Evolutionary conservation across 106 monocot genomes (phyloP), one percentile per base, ranked within the genome.

Genomic region (Triglochin maritima): DNA sequence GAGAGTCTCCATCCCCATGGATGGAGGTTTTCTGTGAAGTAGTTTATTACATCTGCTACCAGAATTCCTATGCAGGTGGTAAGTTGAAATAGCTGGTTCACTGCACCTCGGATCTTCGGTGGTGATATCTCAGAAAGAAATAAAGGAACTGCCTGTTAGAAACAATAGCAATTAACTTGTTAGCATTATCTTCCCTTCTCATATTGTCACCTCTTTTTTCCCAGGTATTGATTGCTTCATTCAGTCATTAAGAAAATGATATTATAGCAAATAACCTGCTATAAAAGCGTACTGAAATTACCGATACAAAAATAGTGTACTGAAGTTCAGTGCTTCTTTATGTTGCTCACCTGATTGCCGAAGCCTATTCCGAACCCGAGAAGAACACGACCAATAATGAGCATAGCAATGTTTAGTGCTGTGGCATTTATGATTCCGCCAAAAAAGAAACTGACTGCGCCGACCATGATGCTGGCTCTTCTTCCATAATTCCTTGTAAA

Each of bases 1-100:
- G 87, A 88, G 0, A 88, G 68, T 41, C 87, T 68, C 87, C 87
- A 88, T 47, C 87, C 87, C 87, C 87, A 88, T 0, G 83, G 83
- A 48, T 81, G 84, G 53, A 82, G 63, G 47, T 77, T 58, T 47
- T 82, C 82, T 0, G 84, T 81, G 84, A 79, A 81, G 77, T 81
- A 88, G 79, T 88, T 88, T 67, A 84, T 77, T 13, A 88, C 42
- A 7, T 82, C 71, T 1, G 87, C 87, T 11, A 84, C 63, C 4
- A 88, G 53, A 46, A 84, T 77, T 0, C 87, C 87, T 0, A 84
- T 43, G 57, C 79, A 71, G 14, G 81, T 81, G 3, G 74, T 77
- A 4, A 88, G 74, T 47, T 88, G 81, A 71, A 88, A 88, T 16
- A 84, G 79, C 57, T 84, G 84, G 71, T 81, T 88, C 5, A 81